Percentiles rank a stretch among this genome's conserved stretches.
These are phyloP conservation scores for Ottelia alismoides DNA, from an alignment of 106 monocot species.

Conservation along the genomic window DNA sequence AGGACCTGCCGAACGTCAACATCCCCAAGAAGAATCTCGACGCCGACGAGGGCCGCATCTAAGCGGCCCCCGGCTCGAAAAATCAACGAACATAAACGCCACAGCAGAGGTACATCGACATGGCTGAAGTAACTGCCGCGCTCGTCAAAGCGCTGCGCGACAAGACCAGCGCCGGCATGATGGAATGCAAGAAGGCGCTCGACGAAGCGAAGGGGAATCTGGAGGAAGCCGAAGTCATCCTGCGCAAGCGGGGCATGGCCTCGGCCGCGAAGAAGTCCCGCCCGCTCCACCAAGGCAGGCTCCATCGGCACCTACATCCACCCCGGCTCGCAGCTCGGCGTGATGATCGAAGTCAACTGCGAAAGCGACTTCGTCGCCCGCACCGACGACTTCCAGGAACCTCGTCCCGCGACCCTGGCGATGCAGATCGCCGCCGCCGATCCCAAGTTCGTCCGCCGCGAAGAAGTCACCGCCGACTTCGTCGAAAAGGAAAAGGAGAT, in stretches of 20 bases:
- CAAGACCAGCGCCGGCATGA: constrained; percentile 95
- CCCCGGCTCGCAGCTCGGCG: constrained; percentile 69
- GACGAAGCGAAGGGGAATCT: constrained; percentile 62
- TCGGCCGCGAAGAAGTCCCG: constrained; percentile 93
- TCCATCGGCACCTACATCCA: constrained; percentile 74
- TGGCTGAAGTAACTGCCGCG: no score
- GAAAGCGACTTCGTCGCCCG: constrained; percentile 86
- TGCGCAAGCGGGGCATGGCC: constrained; percentile 78
- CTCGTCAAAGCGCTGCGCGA: constrained; percentile 88
- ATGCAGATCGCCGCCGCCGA: constrained; percentile 94
- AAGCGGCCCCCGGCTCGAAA: no score
- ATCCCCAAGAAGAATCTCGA: no score
- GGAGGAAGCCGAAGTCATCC: constrained; percentile 76
- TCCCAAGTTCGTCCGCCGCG: no score
- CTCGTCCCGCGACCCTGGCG: constrained; percentile 59
- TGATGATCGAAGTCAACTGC: constrained; percentile 72
- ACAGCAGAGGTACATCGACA: no score
- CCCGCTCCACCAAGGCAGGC: constrained; percentile 72
- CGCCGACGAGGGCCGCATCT: no score
- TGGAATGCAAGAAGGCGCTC: constrained; percentile 98
- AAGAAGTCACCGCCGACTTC: no score
- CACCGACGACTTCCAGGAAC: constrained; percentile 77
- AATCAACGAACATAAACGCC: no score
- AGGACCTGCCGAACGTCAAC: no score
- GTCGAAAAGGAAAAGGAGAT: no score